These are phyloP conservation scores for Croton laevigatus DNA, from an alignment of 441 rosid species.

Conservation along the genomic window DNA sequence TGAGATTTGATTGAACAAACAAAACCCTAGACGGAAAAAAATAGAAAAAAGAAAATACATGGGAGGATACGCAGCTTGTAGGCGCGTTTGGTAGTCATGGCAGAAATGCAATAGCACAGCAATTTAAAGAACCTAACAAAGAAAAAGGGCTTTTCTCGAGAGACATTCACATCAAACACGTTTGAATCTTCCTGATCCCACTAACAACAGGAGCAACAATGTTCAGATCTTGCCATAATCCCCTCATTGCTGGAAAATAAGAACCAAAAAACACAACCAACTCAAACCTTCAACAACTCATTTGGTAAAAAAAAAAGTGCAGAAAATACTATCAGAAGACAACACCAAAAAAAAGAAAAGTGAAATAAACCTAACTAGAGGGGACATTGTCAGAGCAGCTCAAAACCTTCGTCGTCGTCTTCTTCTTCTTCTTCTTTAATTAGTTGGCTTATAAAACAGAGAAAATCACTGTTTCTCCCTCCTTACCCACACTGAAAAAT, in stretches of 20 bases:
- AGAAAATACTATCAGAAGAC: not conserved
- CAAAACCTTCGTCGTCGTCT: not conserved
- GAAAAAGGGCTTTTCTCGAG: not conserved
- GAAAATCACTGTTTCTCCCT: not conserved
- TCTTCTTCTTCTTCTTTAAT: not conserved
- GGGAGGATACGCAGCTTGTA: constrained; percentile 99
- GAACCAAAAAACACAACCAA: too few species aligned
- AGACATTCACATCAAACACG: constrained; percentile 22
- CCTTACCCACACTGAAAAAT: not conserved
- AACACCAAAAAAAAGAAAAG: not conserved
- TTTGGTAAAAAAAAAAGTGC: not conserved
- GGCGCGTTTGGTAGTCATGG: constrained; percentile 98
- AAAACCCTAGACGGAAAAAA: constrained; percentile 15
- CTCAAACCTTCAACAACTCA: not conserved
- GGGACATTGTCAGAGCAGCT: constrained; percentile 3
- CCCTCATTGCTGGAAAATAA: constrained; percentile 14
- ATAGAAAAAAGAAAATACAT: not conserved
- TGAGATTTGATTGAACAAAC: not conserved
- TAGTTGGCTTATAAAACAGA: not conserved
- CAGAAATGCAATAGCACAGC: constrained; percentile 7
- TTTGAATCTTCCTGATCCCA: constrained; percentile 2
- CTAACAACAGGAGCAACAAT: not conserved
- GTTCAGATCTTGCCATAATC: constrained; percentile 18
- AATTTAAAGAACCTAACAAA: constrained; percentile 16
- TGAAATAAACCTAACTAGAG: not conserved